Base-by-base conservation (phyloP, 1,139 yeast species). In the Hyphopichia pseudoburtonii region DNA sequence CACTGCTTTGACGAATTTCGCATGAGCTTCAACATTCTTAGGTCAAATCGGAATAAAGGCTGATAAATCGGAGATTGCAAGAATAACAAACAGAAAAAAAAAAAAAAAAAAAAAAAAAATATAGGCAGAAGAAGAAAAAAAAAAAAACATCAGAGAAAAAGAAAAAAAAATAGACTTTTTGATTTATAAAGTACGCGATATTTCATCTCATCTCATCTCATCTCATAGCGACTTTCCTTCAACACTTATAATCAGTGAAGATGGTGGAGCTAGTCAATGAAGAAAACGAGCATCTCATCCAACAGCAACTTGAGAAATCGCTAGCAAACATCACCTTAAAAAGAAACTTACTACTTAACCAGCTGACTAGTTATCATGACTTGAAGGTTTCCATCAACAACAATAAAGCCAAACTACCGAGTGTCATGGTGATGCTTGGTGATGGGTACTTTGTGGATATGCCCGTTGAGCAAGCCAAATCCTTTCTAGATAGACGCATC, bases 391-490 rank as follows among this genome's bases (percentile, higher is more conserved):
- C 40, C 5, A 38, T 40, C 4, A 34, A 35, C 3, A 34, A 39
- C n/a, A 52, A 46, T 3, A 46, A 41, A 12, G n/a, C n/a, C n/a
- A 14, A 27, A 22, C 21, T 19, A 24, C 19, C 28, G 6, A 17
- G 28, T 5, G 61, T 77, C 4, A 66, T 67, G 49, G 69, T 78
- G 3, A 62, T 66, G 33, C 50, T 83, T 5, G 89, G 89, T 0
- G 80, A 72, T 43, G 86, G 80, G 5, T 80, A 78, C 47, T 81
- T 77, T 54, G 78, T 70, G 16, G 78, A 78, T 37, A 69, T 71
- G 48, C 51, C 63, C 0, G 54, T 55, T 1, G 45, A 40, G 0
- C 76, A 75, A 17, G 86, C 87, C 2, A 45, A 59, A 1, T 52
- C 50, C 2, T 75, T 73, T 44, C 62, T 81, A 11, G 64, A 63